Conservation (phyloP, 2,329 filamentous ascomycete genomes). For the Xylariaceae sp. region DNA sequence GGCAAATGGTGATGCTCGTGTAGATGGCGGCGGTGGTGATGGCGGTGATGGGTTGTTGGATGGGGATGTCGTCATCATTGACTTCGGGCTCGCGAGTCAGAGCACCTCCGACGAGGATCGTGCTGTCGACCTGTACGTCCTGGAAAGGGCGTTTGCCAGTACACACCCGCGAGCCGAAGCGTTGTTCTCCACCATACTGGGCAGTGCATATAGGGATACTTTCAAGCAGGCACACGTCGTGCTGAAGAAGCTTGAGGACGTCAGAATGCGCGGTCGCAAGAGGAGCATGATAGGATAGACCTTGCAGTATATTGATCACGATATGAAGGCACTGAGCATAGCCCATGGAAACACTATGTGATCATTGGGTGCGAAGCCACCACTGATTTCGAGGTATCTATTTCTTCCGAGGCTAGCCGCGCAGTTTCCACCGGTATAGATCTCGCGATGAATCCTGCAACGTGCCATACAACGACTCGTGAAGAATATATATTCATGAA, state of each 20-base stretch:
- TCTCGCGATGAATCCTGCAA: background rate
- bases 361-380: too few relatives aligned
- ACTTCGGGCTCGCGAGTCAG: slow-evolving; percentile 88
- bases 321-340: background rate
- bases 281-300: slow-evolving; percentile 89
- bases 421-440: background rate
- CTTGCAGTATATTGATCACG: slow-evolving; percentile 6
- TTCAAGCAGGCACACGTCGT: slow-evolving; percentile 77
- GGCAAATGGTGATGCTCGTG: slow-evolving; percentile 10
- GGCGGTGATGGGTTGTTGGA: slow-evolving; percentile 44
- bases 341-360: background rate
- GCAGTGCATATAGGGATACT: slow-evolving; percentile 67
- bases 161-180: slow-evolving; percentile 86
- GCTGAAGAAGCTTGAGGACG: slow-evolving; percentile 84
- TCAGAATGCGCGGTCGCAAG: slow-evolving; percentile 91
- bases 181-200: slow-evolving; percentile 73
- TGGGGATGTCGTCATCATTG: slow-evolving; percentile 86
- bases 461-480: background rate
- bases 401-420: background rate
- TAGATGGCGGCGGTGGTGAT: slow-evolving; percentile 22
- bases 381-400: background rate
- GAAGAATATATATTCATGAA: slow-evolving; percentile 16
- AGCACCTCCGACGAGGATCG: slow-evolving; percentile 86
- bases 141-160: slow-evolving; percentile 91
- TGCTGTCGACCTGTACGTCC: slow-evolving; percentile 93